A percentile compares a stretch with the other conserved stretches of the same genome.
phyloP scores from a whole-genome alignment of 2,329 filamentous ascomycete species.

The Trichothecium sympodiale region DNA sequence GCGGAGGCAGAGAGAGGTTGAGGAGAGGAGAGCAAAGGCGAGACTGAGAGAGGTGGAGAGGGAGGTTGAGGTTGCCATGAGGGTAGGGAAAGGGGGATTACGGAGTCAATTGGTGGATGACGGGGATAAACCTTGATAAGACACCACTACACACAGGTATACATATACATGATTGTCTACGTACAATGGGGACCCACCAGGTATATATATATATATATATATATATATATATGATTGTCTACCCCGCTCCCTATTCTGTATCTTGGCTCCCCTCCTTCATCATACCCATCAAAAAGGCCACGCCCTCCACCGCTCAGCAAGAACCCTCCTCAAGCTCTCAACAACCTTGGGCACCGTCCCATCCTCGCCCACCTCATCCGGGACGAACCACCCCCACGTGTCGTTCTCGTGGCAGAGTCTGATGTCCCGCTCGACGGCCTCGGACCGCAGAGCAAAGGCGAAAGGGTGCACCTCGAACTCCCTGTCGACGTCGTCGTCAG shows the following conservation, averaged over 20 bases:
- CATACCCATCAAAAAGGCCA: conserved; percentile 4
- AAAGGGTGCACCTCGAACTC: conserved; percentile 56
- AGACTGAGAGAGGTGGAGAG: conserved; percentile 54
- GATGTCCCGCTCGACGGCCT: conserved; percentile 33
- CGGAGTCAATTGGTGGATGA: conserved; percentile 42
- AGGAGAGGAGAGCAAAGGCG: conserved; percentile 49
- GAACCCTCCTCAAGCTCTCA: conserved; percentile 47
- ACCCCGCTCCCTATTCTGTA: too few relatives aligned
- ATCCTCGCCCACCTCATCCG: conserved; percentile 33
- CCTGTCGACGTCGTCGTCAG: conserved; percentile 38
- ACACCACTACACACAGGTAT: conserved; percentile 10
- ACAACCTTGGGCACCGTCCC: conserved; percentile 46
- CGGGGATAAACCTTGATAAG: conserved; percentile 2
- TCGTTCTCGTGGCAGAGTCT: conserved; percentile 53
- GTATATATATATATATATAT: too few relatives aligned
- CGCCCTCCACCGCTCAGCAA: conserved; percentile 30
- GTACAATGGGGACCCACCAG: too few relatives aligned
- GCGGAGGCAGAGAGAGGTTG: conserved; percentile 46
- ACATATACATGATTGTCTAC: too few relatives aligned
- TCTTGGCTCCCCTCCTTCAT: conserved; percentile 18
- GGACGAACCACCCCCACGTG: conserved; percentile 45
- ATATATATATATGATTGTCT: too few relatives aligned
- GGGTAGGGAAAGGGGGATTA: conserved; percentile 54
- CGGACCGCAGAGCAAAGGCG: conserved; percentile 38
- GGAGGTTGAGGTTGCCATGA: conserved; percentile 59